Evolutionary conservation across 805 yeast genomes (phyloP).

Genomic region (Vanderwaltozyma yarrowii): DNA sequence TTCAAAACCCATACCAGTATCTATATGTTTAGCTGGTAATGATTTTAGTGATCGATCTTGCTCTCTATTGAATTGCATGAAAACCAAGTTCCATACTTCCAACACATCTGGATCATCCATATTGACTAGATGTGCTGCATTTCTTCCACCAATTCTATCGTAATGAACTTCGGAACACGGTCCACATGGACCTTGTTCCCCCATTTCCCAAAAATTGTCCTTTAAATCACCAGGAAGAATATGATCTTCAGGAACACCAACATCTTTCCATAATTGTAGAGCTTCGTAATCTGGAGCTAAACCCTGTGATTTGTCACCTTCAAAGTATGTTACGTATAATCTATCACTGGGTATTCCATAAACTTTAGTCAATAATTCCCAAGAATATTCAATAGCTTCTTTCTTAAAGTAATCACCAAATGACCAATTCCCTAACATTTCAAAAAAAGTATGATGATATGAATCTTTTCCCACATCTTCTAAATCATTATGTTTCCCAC

Average conservation of each 20-base stretch:
- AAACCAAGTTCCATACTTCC: constrained; percentile 97
- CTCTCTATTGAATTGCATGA: constrained; percentile 94
- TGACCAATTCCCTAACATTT: constrained; percentile 99
- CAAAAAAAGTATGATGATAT: constrained; percentile 97
- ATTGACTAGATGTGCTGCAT: constrained; percentile 83
- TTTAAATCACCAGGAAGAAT: constrained; percentile 85
- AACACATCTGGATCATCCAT: constrained; percentile 96
- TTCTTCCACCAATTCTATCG: constrained; percentile 97
- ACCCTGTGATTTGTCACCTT: constrained; percentile 75
- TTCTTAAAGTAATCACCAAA: constrained; percentile 97
- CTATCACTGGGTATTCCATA: constrained; percentile 72
- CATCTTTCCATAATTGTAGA: constrained; percentile 69
- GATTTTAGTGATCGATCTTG: constrained; percentile 66
- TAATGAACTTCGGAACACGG: constrained; percentile 98
- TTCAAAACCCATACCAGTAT: constrained; percentile 98
- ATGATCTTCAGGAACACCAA: constrained; percentile 87
- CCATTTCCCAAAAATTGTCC: constrained; percentile 99
- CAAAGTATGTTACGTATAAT: constrained; percentile 91
- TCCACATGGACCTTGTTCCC: constrained; percentile 99
- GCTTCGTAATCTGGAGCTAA: constrained; percentile 93
- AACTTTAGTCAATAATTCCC: constrained; percentile 83
- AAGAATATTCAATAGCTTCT: constrained; percentile 80
- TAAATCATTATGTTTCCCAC: constrained; percentile 96
- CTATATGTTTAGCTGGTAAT: constrained; percentile 90
- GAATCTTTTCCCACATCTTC: constrained; percentile 98